Conservation (phyloP, 148 eudicot genomes). For the Dysphania ambrosioides region DNA sequence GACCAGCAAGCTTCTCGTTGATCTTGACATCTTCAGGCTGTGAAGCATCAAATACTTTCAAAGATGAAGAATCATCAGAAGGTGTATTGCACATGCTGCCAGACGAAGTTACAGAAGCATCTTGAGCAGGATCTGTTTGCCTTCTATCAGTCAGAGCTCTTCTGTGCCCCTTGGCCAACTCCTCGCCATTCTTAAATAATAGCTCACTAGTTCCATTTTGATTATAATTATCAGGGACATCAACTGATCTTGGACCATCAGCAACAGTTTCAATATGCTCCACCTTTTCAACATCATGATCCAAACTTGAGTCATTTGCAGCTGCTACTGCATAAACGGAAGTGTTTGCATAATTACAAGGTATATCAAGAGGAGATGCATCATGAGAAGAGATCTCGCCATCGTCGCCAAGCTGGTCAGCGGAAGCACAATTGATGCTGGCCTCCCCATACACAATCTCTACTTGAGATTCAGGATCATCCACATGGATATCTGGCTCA, state of each 20-base stretch:
- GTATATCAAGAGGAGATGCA: background rate
- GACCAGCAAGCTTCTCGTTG: constrained; percentile 23
- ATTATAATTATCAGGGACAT: constrained; percentile 22
- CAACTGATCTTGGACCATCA: constrained; percentile 19
- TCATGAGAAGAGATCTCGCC: constrained; percentile 2
- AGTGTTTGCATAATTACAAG: constrained; percentile 3
- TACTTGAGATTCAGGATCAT: constrained; percentile 27
- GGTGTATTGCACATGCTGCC: constrained; percentile 4
- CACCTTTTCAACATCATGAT: constrained; percentile 13
- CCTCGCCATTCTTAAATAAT: constrained; percentile 30
- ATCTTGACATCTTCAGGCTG: constrained; percentile 25
- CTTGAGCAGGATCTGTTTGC: constrained; percentile 25
- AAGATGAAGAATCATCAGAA: constrained; percentile 5
- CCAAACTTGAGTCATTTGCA: constrained; percentile 13
- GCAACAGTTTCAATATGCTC: constrained; percentile 17
- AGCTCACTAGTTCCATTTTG: constrained; percentile 17
- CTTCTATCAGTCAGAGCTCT: constrained; percentile 22
- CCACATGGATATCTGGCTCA: constrained; percentile 20
- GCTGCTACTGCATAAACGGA: background rate
- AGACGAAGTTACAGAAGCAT: constrained; percentile 26
- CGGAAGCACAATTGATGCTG: constrained; percentile 13
- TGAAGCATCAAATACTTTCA: constrained; percentile 7
- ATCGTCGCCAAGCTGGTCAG: constrained; percentile 8
- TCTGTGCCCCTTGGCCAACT: constrained; percentile 10
- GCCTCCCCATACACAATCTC: constrained; percentile 15